phyloP scores from a whole-genome alignment of 805 yeast species.

The Debaryomyces hansenii region DNA sequence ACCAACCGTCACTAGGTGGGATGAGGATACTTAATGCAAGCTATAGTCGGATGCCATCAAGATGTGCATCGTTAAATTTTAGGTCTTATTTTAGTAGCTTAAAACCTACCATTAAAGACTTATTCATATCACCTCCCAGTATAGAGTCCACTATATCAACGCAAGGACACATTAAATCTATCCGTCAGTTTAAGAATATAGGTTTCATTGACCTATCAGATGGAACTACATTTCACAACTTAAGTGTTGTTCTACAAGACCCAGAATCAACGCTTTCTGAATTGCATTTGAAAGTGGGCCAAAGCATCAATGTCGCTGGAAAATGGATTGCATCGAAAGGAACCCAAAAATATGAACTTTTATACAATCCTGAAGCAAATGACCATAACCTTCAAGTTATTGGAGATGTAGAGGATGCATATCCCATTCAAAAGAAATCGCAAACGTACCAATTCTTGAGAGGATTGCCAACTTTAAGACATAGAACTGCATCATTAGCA shows the following conservation, averaged over 20 bases:
- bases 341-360: slow-evolving; percentile 32
- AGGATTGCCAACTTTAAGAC: slow-evolving; percentile 72
- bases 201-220: slow-evolving; percentile 81
- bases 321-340: slow-evolving; percentile 33
- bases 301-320: slow-evolving; percentile 35
- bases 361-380: slow-evolving; percentile 22
- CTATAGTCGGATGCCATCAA: not conserved
- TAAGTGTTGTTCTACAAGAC: slow-evolving; percentile 49
- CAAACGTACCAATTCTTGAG: slow-evolving; percentile 69
- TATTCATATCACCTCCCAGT: slow-evolving; percentile 33
- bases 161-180: slow-evolving; percentile 67
- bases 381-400: slow-evolving; percentile 42
- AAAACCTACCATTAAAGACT: slow-evolving; percentile 22
- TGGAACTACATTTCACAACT: slow-evolving; percentile 59
- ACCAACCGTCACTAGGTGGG: not conserved
- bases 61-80: not conserved
- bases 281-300: slow-evolving; percentile 48
- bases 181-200: slow-evolving; percentile 70
- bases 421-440: slow-evolving; percentile 82
- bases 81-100: not conserved
- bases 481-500: slow-evolving; percentile 65
- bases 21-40: not conserved
- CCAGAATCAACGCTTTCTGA: slow-evolving; percentile 20
- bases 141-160: slow-evolving; percentile 42
- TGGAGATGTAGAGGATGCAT: slow-evolving; percentile 63